phyloP scores from a whole-genome alignment of 2,329 filamentous ascomycete species.

The Lecanicillium sp. region DNA sequence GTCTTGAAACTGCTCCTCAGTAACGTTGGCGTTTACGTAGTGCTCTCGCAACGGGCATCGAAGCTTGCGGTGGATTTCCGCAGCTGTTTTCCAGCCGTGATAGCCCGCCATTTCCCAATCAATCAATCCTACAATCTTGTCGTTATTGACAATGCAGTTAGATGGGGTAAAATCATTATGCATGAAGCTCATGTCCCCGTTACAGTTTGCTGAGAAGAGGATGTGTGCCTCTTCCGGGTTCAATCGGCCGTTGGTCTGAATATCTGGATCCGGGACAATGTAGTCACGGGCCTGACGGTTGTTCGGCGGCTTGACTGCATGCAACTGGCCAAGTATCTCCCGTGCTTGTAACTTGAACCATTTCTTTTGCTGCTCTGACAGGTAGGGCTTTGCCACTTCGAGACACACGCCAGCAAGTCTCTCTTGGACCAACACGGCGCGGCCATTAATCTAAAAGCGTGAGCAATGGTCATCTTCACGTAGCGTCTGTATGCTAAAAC shows the following conservation, averaged over 20 bases:
- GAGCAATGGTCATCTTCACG: conserved; percentile 4
- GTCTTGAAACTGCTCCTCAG: not conserved
- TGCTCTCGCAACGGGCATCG: not conserved
- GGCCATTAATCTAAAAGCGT: conserved; percentile 22
- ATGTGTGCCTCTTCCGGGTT: not conserved
- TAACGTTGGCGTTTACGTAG: not conserved
- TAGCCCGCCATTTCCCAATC: conserved; percentile 17
- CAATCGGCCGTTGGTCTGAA: not conserved
- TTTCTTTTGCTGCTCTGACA: conserved; percentile 20
- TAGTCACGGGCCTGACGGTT: not conserved
- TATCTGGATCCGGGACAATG: not conserved
- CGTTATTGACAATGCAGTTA: conserved; percentile 21
- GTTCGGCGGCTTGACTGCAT: conserved; percentile 16
- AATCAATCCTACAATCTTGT: conserved; percentile 17
- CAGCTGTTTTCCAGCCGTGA: not conserved
- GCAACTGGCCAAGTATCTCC: conserved; percentile 20
- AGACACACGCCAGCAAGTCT: conserved; percentile 27
- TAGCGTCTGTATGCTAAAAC: too few species aligned
- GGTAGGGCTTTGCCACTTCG: conserved; percentile 26
- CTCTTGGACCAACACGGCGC: conserved; percentile 28
- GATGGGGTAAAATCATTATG: not conserved
- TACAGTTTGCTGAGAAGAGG: not conserved
- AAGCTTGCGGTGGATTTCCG: not conserved
- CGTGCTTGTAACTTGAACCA: conserved; percentile 26
- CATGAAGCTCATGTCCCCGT: not conserved